Evolutionary conservation across 2,329 filamentous ascomycete species (phyloP).

Genomic region (Microsporum audouinii): DNA sequence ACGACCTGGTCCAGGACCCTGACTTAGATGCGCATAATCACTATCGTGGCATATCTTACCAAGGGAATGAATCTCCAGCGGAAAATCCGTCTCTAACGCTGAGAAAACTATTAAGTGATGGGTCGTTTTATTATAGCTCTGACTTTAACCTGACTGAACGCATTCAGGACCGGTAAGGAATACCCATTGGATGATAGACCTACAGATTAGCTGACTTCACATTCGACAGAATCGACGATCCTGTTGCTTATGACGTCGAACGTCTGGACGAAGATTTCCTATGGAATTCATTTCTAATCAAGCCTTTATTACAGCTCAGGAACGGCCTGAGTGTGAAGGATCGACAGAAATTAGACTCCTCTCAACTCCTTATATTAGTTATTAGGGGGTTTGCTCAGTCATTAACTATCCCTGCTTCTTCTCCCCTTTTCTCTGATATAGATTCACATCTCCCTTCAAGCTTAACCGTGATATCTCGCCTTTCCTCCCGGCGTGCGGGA

Average conservation of each 20-base stretch:
- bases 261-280: slow-evolving; percentile 85
- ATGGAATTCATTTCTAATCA: slow-evolving; percentile 99
- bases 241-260: slow-evolving; percentile 74
- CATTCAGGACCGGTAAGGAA: slow-evolving; percentile 65
- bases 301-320: slow-evolving; percentile 78
- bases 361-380: slow-evolving; percentile 79
- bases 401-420: slow-evolving; percentile 66
- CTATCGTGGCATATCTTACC: slow-evolving; percentile 40
- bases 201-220: slow-evolving; percentile 11
- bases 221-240: slow-evolving; percentile 54
- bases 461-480: slow-evolving; percentile 77
- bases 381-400: slow-evolving; percentile 88
- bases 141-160: slow-evolving; percentile 94
- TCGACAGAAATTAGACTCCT: slow-evolving; percentile 68
- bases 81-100: slow-evolving; percentile 86
- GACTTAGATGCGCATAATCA: slow-evolving; percentile 43
- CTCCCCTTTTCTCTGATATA: slow-evolving; percentile 56
- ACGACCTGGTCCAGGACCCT: slow-evolving; percentile 61
- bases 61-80: slow-evolving; percentile 56
- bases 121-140: slow-evolving; percentile 96
- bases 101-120: slow-evolving; percentile 83
- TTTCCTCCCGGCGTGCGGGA: slow-evolving; percentile 82
- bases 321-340: slow-evolving; percentile 66
- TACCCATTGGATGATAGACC: neutral
- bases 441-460: slow-evolving; percentile 66